Conservation (phyloP, 805 yeast genomes). For the Zygosaccharomyces gambellarensis region DNA sequence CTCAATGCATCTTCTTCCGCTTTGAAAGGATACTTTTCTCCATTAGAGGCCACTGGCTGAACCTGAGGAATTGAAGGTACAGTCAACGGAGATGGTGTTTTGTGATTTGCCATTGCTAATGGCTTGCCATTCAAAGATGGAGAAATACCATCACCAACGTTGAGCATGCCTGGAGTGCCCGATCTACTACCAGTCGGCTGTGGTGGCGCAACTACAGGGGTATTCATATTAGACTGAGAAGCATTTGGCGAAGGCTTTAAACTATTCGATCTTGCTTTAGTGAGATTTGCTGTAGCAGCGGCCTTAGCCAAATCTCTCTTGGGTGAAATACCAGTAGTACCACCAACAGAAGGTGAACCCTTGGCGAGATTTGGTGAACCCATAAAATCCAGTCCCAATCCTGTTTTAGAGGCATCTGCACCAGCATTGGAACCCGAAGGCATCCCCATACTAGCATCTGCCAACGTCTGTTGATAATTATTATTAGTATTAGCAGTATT, state of each 20-base stretch:
- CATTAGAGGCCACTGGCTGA: constrained; percentile 5
- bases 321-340: constrained; percentile 14
- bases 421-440: constrained; percentile 3
- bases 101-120: constrained; percentile 7
- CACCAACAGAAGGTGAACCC: constrained; percentile 13
- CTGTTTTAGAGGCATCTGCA: constrained; percentile 9
- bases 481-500: background rate
- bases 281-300: constrained; percentile 7
- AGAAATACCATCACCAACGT: constrained; percentile 11
- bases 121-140: constrained; percentile 10
- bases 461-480: constrained; percentile 6
- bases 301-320: constrained; percentile 12
- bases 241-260: constrained; percentile 19
- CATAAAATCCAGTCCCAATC: constrained; percentile 20
- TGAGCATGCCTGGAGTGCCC: constrained; percentile 21
- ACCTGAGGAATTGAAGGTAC: constrained; percentile 9
- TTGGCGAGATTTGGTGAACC: constrained; percentile 18
- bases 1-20: constrained; percentile 31
- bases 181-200: constrained; percentile 15
- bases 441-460: constrained; percentile 6
- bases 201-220: constrained; percentile 13
- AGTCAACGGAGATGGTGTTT: constrained; percentile 22
- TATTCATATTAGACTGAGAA: constrained; percentile 9
- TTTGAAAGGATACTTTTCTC: constrained; percentile 26
- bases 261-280: constrained; percentile 9